Percentiles rank a stretch among this genome's conserved stretches.
Conservation (phyloP, 1,284 basidiomycete species). For the Veloboletus limbatus region DNA sequence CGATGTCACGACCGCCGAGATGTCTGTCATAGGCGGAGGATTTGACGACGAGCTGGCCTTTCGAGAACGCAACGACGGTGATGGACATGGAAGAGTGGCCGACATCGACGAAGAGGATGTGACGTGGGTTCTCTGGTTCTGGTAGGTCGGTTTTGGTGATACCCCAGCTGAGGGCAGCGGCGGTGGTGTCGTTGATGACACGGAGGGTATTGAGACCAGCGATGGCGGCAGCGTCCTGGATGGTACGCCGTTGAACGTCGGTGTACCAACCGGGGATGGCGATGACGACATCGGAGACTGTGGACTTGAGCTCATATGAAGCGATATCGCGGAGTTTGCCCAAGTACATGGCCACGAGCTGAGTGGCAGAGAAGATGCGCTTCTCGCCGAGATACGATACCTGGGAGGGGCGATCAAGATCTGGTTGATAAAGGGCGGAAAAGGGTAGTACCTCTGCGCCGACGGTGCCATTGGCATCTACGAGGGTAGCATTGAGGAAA, state of each 20-base stretch:
- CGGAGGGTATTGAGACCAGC: conserved; percentile 87
- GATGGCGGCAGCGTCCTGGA: conserved; percentile 85
- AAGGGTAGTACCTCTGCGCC: conserved; percentile 72
- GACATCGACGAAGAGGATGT: conserved; percentile 90
- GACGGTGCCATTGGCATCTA: conserved; percentile 79
- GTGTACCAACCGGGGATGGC: conserved; percentile 95
- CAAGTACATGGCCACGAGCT: conserved; percentile 84
- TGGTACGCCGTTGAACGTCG: conserved; percentile 83
- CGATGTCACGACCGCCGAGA: conserved; percentile 92
- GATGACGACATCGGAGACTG: conserved; percentile 88
- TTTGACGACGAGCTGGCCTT: conserved; percentile 86
- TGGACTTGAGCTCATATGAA: conserved; percentile 76
- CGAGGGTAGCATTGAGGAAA: conserved; percentile 81
- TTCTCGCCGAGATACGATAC: conserved; percentile 85
- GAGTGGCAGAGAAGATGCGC: conserved; percentile 76
- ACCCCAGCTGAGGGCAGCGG: conserved; percentile 90
- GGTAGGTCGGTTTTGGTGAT: conserved; percentile 96
- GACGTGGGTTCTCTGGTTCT: conserved; percentile 71
- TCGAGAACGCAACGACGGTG: conserved; percentile 85
- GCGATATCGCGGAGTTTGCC: conserved; percentile 87
- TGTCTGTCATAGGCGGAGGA: conserved; percentile 85
- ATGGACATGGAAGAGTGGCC: conserved; percentile 89
- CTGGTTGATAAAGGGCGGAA: conserved; percentile 5
- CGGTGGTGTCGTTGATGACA: conserved; percentile 93
- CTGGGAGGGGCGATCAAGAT: conserved; percentile 41